Percentiles rank a stretch among this genome's conserved stretches.
phyloP scores from a whole-genome alignment of 176 grass and related monocot species.

The Triticum urartu region DNA sequence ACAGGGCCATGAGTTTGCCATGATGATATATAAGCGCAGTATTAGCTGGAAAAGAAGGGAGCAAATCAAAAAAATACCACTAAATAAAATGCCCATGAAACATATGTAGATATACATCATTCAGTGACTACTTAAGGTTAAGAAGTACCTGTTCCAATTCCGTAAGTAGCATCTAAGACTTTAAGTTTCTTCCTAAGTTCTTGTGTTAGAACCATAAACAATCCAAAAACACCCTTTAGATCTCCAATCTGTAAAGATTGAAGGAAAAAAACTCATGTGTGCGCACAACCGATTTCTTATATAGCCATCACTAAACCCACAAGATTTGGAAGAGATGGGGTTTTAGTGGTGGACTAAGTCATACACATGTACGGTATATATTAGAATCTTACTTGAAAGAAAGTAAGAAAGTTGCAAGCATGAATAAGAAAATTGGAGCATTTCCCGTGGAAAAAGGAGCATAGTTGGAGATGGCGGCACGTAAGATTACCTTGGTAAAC shows the following conservation, averaged over 20 bases:
- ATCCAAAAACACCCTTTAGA: constrained; percentile 85
- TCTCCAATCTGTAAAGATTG: constrained; percentile 72
- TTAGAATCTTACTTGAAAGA: not conserved
- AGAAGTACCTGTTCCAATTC: constrained; percentile 72
- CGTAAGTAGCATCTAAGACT: constrained; percentile 86
- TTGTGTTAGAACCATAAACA: constrained; percentile 97
- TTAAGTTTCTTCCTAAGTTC: constrained; percentile 69
- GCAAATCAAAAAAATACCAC: not conserved
- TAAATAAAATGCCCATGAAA: not conserved
- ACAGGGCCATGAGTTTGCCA: constrained; percentile 89
- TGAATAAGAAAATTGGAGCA: not conserved
- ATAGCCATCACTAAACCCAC: not conserved
- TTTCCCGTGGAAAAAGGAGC: not conserved
- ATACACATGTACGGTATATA: not conserved
- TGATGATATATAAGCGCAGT: constrained; percentile 95
- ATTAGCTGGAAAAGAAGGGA: constrained; percentile 57
- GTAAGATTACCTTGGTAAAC: constrained; percentile 74
- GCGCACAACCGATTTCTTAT: not conserved
- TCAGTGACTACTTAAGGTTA: not conserved
- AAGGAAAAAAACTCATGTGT: not conserved
- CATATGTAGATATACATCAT: not conserved
- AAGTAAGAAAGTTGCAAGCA: not conserved
- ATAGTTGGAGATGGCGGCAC: not conserved
- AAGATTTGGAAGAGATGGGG: not conserved
- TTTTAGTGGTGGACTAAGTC: not conserved